Base-by-base conservation (phyloP, 2,329 filamentous ascomycete species). In the Talaromyces sp. region DNA sequence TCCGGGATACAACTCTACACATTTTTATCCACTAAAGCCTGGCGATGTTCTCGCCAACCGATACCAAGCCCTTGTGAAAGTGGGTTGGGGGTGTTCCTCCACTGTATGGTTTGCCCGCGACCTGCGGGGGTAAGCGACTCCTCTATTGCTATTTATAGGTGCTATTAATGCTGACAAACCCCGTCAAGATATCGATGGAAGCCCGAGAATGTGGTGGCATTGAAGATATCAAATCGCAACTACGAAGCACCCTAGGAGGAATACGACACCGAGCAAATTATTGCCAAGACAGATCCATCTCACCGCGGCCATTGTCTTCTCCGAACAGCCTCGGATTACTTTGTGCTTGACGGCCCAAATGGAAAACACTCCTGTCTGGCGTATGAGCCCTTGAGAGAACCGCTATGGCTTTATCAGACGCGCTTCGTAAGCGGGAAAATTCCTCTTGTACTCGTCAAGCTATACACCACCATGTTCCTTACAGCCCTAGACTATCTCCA, bases 401-500 rank as follows among this genome's bases (percentile, higher is more conserved):
- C 73, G 67, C 65, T 78, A 0, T 62, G 69, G 52, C 65, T 69
- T 2, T 78, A 80, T 57, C 65, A 81, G 10, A 64, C 63, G 33
- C 77, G 77, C 25, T 80, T 79, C 59, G 76, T 55, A 1, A 27
- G 33, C 28, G 28, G 10, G 9, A 63, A 39, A 25, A 49, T 60
- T 4, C 57, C 61, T 39, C 47, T 77, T 11, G 66, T 69, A 0
- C 65, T 78, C 1, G 57, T 80, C 0, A 73, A 72, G 11, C 66
- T 74, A 33, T 64, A 75, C 0, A 72, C 82, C 22, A 64, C 68
- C 6, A 73, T 69, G 0, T 65, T 82, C 1, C 78, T 82, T 57
- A 65, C 77, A 10, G 78, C 75, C 0, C 63, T 82, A 33, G 78
- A 82, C 36, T 82, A 68, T 36, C 58, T 83, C 1, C 81, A 82